Evolutionary conservation across 148 eudicot species (phyloP), one percentile per base, ranked within the genome.

Genomic region (Nepenthes gracilis): DNA sequence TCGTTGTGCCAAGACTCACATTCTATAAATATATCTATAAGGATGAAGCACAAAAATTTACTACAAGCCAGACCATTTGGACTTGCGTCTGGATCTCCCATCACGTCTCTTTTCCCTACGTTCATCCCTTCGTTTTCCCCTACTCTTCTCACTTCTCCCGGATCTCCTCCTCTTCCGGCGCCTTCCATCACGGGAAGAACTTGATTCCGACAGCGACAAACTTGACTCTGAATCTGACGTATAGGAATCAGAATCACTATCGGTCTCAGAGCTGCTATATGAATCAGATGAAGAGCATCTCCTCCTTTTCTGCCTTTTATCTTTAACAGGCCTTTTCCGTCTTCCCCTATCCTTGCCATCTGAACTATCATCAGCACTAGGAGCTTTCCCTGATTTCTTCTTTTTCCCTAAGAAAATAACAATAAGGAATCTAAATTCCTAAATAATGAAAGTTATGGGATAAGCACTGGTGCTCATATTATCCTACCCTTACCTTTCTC

Each of bases 271-370:
- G 66, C 66, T 54, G 57, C 57, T 54, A 15, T 71, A 72, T 43
- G 97, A 90, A 57, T 90, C 95, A 36, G 97, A 87, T 60, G 99
- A 88, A 63, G 89, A 83, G 77, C 80, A 74, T 71, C 83, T 78
- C 75, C 78, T 81, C 61, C 85, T 83, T 74, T 80, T 91, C 60
- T 77, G 88, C 76, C 80, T 81, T 57, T 59, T 76, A 68, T 85
- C 84, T 59, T 77, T 86, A 23, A 70, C 50, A 36, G 82, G 56
- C 65, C 66, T 67, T 74, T 73, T 80, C 67, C 74, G 81, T 34
- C 81, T 81, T 58, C 72, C 76, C 67, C 76, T 82, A 54, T 60
- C 75, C 68, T 76, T 68, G 49, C 70, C 78, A 75, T 81, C 92
- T 49, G 91, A 82, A 67, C 78, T 70, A 75, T 77, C 86, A 69